phyloP scores from a whole-genome alignment of 257 asterid genomes.

The Lavandula angustifolia region DNA sequence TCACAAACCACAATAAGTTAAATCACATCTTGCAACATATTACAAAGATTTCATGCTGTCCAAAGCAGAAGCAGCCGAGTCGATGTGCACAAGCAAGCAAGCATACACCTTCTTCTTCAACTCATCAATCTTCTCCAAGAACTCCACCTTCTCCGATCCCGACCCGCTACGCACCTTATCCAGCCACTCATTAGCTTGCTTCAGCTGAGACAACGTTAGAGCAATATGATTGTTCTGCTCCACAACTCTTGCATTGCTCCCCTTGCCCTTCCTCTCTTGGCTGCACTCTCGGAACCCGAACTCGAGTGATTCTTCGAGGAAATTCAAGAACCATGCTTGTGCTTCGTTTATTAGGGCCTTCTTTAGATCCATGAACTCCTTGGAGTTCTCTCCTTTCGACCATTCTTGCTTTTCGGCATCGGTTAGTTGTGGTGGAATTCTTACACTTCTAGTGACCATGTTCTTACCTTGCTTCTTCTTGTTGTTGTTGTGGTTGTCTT shows the following conservation, averaged over 20 bases:
- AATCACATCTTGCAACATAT: constrained; percentile 3
- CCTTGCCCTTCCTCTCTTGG: constrained; percentile 54
- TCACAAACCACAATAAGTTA: neutral
- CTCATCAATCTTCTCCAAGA: constrained; percentile 49
- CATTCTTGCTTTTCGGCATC: constrained; percentile 64
- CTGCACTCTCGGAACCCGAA: constrained; percentile 45
- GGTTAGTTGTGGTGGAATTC: constrained; percentile 37
- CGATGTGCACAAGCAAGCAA: constrained; percentile 78
- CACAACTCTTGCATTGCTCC: constrained; percentile 26
- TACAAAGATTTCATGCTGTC: constrained; percentile 48
- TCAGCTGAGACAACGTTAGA: constrained; percentile 65
- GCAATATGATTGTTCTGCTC: constrained; percentile 70
- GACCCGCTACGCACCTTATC: constrained; percentile 49
- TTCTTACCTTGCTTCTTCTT: constrained; percentile 31
- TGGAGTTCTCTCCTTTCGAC: constrained; percentile 58
- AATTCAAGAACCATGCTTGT: constrained; percentile 71
- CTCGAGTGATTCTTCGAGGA: constrained; percentile 70
- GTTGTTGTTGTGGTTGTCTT: constrained; percentile 46
- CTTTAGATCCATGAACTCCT: constrained; percentile 50
- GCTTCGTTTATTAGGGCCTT: constrained; percentile 49
- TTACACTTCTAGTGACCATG: constrained; percentile 30
- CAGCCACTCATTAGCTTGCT: constrained; percentile 77
- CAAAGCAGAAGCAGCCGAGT: constrained; percentile 84
- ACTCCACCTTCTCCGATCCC: constrained; percentile 40
- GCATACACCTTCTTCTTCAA: constrained; percentile 79